Percentiles rank a stretch among this genome's conserved stretches.
These are phyloP conservation scores for Heritiera littoralis DNA, from an alignment of 345 rosid species.

Conservation along the genomic window DNA sequence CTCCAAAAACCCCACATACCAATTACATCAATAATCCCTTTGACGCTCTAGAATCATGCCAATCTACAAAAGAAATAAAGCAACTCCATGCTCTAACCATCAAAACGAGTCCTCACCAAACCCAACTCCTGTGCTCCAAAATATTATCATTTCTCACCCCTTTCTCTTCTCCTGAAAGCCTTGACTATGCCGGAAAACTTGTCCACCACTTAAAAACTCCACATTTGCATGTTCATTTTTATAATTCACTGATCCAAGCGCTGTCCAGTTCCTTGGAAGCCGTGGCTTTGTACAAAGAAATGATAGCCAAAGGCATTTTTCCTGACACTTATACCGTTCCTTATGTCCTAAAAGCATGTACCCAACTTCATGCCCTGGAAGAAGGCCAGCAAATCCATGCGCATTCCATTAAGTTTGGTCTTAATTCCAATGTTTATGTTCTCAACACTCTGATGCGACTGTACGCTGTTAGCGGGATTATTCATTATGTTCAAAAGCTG, in stretches of 20 bases:
- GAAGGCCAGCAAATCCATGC: slow-evolving; percentile 49
- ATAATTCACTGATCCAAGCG: slow-evolving; percentile 43
- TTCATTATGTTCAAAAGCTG: slow-evolving; percentile 36
- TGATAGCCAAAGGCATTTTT: slow-evolving; percentile 34
- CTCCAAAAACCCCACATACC: background rate
- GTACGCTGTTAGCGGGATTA: slow-evolving; percentile 41
- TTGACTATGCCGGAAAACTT: slow-evolving; percentile 29
- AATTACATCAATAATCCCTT: background rate
- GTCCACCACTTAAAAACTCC: slow-evolving; percentile 18
- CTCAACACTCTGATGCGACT: slow-evolving; percentile 48
- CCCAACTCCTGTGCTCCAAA: slow-evolving; percentile 28
- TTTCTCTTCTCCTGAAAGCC: slow-evolving; percentile 18
- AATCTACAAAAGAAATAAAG: slow-evolving; percentile 31
- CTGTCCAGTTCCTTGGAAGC: slow-evolving; percentile 31
- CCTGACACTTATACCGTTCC: slow-evolving; percentile 49
- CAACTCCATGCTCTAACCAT: slow-evolving; percentile 43
- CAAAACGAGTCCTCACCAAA: slow-evolving; percentile 28
- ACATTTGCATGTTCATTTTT: slow-evolving; percentile 11
- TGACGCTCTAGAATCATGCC: slow-evolving; percentile 29
- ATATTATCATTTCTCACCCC: slow-evolving; percentile 19
- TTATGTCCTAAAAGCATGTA: slow-evolving; percentile 47
- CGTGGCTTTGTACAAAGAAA: slow-evolving; percentile 32
- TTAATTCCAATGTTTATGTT: slow-evolving; percentile 41
- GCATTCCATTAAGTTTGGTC: slow-evolving; percentile 37
- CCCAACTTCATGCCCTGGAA: slow-evolving; percentile 27